Percentiles rank a stretch among this genome's conserved stretches.
Conservation (phyloP, 208 protist species). For the Leishmania martiniquensis region DNA sequence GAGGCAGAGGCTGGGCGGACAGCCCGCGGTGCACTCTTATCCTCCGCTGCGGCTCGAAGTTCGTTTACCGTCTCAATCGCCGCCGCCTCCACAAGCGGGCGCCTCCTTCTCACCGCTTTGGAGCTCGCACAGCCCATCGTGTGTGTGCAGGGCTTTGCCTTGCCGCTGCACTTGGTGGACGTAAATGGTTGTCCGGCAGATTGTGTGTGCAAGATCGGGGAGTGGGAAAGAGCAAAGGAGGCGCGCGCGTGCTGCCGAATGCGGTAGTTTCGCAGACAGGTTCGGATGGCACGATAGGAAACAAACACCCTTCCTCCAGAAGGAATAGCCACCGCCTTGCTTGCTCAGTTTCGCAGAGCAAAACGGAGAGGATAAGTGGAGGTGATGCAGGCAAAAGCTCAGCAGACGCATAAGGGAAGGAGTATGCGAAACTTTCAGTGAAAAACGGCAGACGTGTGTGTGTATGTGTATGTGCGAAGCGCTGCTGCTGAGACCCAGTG, state of each 20-base stretch:
- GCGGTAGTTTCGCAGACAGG: too few species aligned
- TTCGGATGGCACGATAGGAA: too few species aligned
- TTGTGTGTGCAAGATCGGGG: too few species aligned
- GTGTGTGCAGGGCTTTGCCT: not conserved
- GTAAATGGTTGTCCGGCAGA: not conserved
- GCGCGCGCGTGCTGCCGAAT: not conserved
- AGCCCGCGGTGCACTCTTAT: not conserved
- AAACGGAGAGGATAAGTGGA: not conserved
- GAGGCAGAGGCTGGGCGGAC: not conserved
- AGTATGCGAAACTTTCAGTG: not conserved
- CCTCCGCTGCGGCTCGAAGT: slow-evolving; percentile 8
- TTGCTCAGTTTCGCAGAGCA: not conserved
- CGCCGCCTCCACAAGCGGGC: slow-evolving; percentile 14
- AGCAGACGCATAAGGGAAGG: not conserved
- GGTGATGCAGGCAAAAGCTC: not conserved
- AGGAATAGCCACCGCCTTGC: not conserved
- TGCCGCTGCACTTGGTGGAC: not conserved
- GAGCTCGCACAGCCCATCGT: slow-evolving; percentile 25
- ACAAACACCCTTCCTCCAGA: not conserved
- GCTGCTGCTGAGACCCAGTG: not conserved
- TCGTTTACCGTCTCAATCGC: slow-evolving; percentile 15
- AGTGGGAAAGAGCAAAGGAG: not conserved
- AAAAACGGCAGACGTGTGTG: not conserved
- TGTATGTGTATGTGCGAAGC: not conserved
- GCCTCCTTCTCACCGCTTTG: slow-evolving; percentile 8